phyloP scores from a whole-genome alignment of 2,329 filamentous ascomycete genomes.

The Penicillium psychrosexuale region DNA sequence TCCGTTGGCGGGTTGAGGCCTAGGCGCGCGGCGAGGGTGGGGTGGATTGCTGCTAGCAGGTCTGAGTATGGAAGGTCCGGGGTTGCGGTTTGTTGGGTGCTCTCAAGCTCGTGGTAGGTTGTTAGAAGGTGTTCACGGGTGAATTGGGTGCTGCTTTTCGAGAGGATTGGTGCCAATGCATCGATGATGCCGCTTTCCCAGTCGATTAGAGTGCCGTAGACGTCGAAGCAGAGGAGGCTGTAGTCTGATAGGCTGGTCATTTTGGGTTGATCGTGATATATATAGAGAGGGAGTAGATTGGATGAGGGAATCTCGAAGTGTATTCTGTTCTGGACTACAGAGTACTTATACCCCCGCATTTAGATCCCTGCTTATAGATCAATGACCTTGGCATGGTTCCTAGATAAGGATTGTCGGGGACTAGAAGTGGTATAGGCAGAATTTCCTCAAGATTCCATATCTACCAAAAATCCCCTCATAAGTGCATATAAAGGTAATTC shows the following conservation, averaged over 20 bases:
- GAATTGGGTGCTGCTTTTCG: constrained; percentile 42
- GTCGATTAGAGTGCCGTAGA: constrained; percentile 76
- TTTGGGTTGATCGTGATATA: not conserved
- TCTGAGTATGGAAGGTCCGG: constrained; percentile 60
- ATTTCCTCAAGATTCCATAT: not conserved
- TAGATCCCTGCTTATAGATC: not conserved
- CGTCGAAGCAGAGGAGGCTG: constrained; percentile 66
- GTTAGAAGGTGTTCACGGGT: constrained; percentile 23
- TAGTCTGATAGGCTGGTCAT: constrained; percentile 38
- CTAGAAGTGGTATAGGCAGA: constrained; percentile 1
- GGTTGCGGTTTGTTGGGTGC: constrained; percentile 50
- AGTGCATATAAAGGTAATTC: not conserved
- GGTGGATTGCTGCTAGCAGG: constrained; percentile 52
- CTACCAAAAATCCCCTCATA: too few relatives aligned
- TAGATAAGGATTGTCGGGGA: not conserved
- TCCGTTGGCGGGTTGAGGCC: constrained; percentile 17
- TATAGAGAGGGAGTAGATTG: not conserved
- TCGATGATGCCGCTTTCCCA: constrained; percentile 66
- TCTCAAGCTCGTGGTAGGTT: constrained; percentile 36
- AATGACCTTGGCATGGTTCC: not conserved
- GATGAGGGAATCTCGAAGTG: not conserved
- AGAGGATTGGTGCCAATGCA: constrained; percentile 48
- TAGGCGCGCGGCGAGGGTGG: constrained; percentile 32
- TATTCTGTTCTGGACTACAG: not conserved
- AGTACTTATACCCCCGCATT: constrained; percentile 1